These are phyloP conservation scores for Penicillium sp. DNA, from an alignment of 2,329 filamentous ascomycete species.

Conservation along the genomic window DNA sequence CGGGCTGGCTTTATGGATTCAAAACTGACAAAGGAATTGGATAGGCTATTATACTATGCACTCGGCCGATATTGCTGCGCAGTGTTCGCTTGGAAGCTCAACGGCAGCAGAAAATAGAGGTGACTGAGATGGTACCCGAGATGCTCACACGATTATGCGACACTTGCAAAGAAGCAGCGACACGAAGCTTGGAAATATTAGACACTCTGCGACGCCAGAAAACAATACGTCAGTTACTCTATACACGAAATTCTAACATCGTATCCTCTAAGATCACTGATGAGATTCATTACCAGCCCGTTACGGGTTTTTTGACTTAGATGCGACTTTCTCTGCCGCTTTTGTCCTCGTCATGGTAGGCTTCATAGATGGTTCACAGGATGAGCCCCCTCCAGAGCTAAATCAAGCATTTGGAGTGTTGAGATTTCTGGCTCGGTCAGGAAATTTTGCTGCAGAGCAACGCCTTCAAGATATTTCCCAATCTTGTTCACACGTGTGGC, in stretches of 20 bases:
- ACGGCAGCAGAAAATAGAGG: slow-evolving; percentile 7
- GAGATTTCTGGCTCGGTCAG: slow-evolving; percentile 17
- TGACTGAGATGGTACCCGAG: slow-evolving; percentile 4
- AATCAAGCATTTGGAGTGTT: slow-evolving; percentile 21
- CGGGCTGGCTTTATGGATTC: background rate
- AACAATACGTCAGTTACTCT: slow-evolving; percentile 20
- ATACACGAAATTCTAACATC: background rate
- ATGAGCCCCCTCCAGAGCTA: slow-evolving; percentile 14
- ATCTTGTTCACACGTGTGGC: slow-evolving; percentile 22
- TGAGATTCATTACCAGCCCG: slow-evolving; percentile 6
- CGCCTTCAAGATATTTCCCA: slow-evolving; percentile 24
- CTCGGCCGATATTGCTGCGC: slow-evolving; percentile 23
- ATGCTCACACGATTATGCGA: slow-evolving; percentile 19
- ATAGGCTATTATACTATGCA: slow-evolving; percentile 28
- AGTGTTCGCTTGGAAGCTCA: slow-evolving; percentile 20
- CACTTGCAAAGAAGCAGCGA: slow-evolving; percentile 27
- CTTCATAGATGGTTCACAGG: slow-evolving; percentile 13
- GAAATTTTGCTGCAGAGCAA: slow-evolving; percentile 22
- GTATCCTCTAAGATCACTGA: background rate
- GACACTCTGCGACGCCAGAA: slow-evolving; percentile 18
- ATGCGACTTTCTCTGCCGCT: slow-evolving; percentile 28
- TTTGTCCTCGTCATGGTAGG: slow-evolving; percentile 28
- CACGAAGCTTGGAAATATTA: slow-evolving; percentile 23
- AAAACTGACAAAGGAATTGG: background rate
- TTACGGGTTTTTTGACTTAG: slow-evolving; percentile 29